Base-by-base conservation (phyloP, 2,329 filamentous ascomycete species). In the Penicillium capsulatum region DNA sequence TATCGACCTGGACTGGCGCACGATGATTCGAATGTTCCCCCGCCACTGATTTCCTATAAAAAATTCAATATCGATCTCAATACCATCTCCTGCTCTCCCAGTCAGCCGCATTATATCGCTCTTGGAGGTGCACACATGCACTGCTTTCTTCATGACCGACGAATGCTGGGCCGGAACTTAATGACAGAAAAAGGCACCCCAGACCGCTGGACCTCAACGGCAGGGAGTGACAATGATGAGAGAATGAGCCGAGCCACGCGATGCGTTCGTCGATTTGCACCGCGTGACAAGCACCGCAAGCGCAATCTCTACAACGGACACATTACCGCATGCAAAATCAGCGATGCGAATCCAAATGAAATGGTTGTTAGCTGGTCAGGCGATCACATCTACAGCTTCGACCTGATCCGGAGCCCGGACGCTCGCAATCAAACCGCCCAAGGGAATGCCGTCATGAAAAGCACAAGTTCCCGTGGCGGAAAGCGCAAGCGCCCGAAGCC, bases 301-400 rank as follows among this genome's bases (percentile, higher is more conserved):
- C 60, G 49, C 17, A 40, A 52, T n/a, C 53, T 58, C 11, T 76
- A 81, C 38, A 75, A 75, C 44, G 77, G 79, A 3, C 80, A 84
- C 51, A 84, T 84, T 53, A 84, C 81, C 2, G 80, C 81, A 11
- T 83, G 80, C 62, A 84, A 83, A 61, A 84, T 84, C 53, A 83
- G 79, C 49, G 79, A 84, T 61, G 78, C 77, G 7, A 74, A 81
- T 44, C 81, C 81, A 0, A 80, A 84, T 47, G 80, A 84, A 53
- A 74, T 84, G 53, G 63, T 84, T 10, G 81, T 78, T 15, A 83
- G 80, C 51, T 84, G 81, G 81, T 83, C 79, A 14, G 79, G 77
- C 15, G 79, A 83, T 45, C 72, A 79, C 46, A 80, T 84, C 35
- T 81, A 81, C 61, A 77, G 76, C 50, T 84, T 84, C 53, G 79